Percentiles rank a stretch among this genome's conserved stretches.
Conservation (phyloP, 352 stramenopile genomes). For the Pythium apleroticum region DNA sequence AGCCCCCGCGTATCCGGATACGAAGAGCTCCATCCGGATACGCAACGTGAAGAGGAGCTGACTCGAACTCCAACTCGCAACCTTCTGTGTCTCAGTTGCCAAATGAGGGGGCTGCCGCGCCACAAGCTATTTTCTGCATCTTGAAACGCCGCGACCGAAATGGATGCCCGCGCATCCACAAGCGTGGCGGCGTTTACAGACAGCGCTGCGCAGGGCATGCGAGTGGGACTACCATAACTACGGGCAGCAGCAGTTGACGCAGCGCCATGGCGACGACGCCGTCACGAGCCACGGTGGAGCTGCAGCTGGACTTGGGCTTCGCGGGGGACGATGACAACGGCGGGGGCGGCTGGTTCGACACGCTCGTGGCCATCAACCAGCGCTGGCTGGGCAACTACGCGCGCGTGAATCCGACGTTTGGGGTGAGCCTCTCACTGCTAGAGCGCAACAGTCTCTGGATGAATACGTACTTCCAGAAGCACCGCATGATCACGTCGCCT, state of each 20-base stretch:
- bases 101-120: conserved; percentile 2
- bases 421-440: conserved; percentile 51
- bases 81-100: conserved; percentile 1
- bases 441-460: conserved; percentile 78
- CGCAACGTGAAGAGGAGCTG: conserved; percentile 10
- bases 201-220: no score
- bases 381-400: conserved; percentile 68
- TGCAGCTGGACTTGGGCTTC: conserved; percentile 44
- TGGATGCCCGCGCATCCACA: background rate
- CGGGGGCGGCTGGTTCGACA: conserved; percentile 35
- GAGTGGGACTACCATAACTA: no score
- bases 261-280: conserved; percentile 18
- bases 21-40: conserved; percentile 20
- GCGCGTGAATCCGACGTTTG: conserved; percentile 52
- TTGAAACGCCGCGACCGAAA: conserved; percentile 23
- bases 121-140: conserved; percentile 22
- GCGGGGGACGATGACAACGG: conserved; percentile 34
- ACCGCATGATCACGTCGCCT: conserved; percentile 63
- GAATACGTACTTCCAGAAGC: conserved; percentile 82
- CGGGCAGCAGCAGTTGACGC: background rate
- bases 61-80: conserved; percentile 24
- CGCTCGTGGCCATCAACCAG: conserved; percentile 59
- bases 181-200: no score
- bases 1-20: conserved; percentile 19
- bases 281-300: conserved; percentile 9